Percentiles rank a stretch among this genome's conserved stretches.
These are phyloP conservation scores for Kluyveromyces wickerhamii DNA, from an alignment of 805 yeast genomes.

Conservation along the genomic window DNA sequence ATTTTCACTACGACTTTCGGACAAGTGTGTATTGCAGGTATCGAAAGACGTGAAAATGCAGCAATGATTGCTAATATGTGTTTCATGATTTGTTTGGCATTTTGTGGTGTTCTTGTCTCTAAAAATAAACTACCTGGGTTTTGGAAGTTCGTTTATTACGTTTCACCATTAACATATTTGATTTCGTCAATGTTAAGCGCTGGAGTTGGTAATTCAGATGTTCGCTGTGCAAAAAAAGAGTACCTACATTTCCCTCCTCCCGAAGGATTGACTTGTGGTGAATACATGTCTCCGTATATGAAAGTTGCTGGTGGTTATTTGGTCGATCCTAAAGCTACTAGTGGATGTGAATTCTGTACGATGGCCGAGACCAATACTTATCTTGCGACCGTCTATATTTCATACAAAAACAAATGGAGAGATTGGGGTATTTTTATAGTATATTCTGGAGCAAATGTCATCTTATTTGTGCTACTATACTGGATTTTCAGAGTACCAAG, in stretches of 20 bases:
- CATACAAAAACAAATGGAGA: constrained; percentile 41
- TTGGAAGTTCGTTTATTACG: constrained; percentile 37
- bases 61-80: constrained; percentile 23
- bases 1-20: constrained; percentile 36
- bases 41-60: constrained; percentile 11
- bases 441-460: constrained; percentile 39
- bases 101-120: constrained; percentile 36
- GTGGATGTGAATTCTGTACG: constrained; percentile 50
- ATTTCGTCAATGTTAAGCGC: constrained; percentile 40
- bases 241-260: constrained; percentile 17
- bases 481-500: constrained; percentile 64
- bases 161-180: constrained; percentile 37
- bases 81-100: constrained; percentile 29
- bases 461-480: constrained; percentile 37
- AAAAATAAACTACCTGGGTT: constrained; percentile 32
- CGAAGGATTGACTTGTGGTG: constrained; percentile 18
- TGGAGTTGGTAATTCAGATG: constrained; percentile 39
- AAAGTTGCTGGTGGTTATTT: constrained; percentile 19
- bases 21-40: constrained; percentile 24
- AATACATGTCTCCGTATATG: constrained; percentile 17
- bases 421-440: constrained; percentile 49
- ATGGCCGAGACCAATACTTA: constrained; percentile 45
- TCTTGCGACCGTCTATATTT: constrained; percentile 31
- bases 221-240: constrained; percentile 34
- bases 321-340: constrained; percentile 31